These are phyloP conservation scores for Macrocybe gigantea DNA, from an alignment of 768 basidiomycete species.

Conservation along the genomic window DNA sequence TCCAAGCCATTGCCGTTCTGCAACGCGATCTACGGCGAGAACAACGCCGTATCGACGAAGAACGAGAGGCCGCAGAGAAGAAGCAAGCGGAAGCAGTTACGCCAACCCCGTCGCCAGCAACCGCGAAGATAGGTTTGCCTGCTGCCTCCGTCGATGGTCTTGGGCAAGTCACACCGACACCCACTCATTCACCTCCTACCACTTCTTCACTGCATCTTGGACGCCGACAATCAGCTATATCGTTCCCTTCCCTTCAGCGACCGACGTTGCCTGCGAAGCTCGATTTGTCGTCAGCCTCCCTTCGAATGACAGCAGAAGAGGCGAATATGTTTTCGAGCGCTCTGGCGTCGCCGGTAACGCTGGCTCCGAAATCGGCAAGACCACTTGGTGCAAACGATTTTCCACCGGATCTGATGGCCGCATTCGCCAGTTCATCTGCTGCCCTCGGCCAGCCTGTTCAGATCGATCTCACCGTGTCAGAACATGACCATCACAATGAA, in stretches of 20 bases:
- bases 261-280: conserved; percentile 68
- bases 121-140: conserved; percentile 14
- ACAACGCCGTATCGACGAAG: conserved; percentile 44
- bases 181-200: conserved; percentile 28
- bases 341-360: conserved; percentile 71
- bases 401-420: conserved; percentile 61
- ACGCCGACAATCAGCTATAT: conserved; percentile 72
- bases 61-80: conserved; percentile 26
- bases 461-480: conserved; percentile 55
- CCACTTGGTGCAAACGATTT: conserved; percentile 49
- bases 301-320: conserved; percentile 64
- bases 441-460: conserved; percentile 30
- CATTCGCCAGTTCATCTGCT: conserved; percentile 41
- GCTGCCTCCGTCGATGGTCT: conserved; percentile 7
- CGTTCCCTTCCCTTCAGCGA: conserved; percentile 73
- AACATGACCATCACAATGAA: conserved; percentile 20
- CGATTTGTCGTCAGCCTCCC: conserved; percentile 68
- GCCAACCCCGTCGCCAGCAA: conserved; percentile 17
- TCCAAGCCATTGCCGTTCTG: conserved; percentile 65
- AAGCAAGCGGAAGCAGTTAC: conserved; percentile 18
- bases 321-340: conserved; percentile 51
- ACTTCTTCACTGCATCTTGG: conserved; percentile 24
- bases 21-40: conserved; percentile 65
- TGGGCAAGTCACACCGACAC: conserved; percentile 16
- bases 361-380: conserved; percentile 76